Base-by-base conservation (phyloP, 2,329 filamentous ascomycete genomes). In the Fusarium nematophilum region DNA sequence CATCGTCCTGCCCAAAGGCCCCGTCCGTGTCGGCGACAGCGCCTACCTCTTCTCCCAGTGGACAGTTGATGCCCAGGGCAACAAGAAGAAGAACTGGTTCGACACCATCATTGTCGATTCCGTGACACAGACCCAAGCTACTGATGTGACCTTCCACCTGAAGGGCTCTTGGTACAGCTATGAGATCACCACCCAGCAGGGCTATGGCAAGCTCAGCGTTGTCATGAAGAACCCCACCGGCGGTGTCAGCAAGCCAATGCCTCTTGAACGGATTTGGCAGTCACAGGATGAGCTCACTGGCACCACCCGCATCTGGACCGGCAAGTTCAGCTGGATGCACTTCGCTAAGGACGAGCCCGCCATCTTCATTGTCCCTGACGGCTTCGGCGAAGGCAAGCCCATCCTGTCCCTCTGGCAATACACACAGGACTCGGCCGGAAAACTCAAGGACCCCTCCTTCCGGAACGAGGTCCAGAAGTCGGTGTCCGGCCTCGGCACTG, bases 1-100 rank as follows among this genome's bases (percentile, higher is more conserved):
- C 25, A 46, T 67, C 9, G n/a, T 63, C 10, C 17, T 67, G 1
- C 64, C 64, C 4, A 54, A 31, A 2, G 64, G 64, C 5, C 53
- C 53, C 11, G 64, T 56, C 15, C 64, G 64, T 6, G 55, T 50
- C 3, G 64, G 64, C 2, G 64, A 67, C 11, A 46, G n/a, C 14
- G 64, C 38, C n/a, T 67, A 65, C n/a, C 30, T 67, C 6, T 67
- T 67, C 33, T 63, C 54, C 3, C 53, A 67, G 18, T 67, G 64
- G 61, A 67, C 64, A 0, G 37, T 17, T 0, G 59, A 57, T 8
- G 17, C 50, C 0, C 11, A 53, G 13, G 59, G 56, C 6, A 38
- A 18, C 29, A 45, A 63, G 55, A 67, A 67, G 17, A 3, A 7
- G 3, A 67, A 65, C 25, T 60, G 51, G 36, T 67, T 67, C 39